These are phyloP conservation scores for Malbranchea zuffiana DNA, from an alignment of 2,329 filamentous ascomycete genomes.

Conservation along the genomic window DNA sequence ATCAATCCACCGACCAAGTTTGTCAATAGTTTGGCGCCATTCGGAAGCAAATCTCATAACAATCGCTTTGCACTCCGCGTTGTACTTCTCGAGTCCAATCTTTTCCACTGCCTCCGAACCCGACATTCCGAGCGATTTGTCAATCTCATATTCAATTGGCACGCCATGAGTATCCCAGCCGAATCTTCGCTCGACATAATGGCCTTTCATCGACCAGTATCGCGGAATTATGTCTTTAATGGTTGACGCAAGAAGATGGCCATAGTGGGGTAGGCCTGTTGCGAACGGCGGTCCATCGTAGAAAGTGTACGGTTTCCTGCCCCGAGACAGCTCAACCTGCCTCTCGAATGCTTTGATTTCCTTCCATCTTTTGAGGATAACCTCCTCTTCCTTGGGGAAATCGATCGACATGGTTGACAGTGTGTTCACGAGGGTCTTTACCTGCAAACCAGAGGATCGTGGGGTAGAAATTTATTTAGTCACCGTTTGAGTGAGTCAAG, in stretches of 20 bases:
- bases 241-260: constrained; percentile 76
- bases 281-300: constrained; percentile 80
- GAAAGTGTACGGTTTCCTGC: constrained; percentile 79
- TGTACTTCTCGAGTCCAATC: constrained; percentile 80
- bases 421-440: not conserved
- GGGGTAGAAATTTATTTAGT: constrained; percentile 7
- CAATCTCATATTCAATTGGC: constrained; percentile 93
- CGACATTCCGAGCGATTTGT: constrained; percentile 86
- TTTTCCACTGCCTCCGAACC: constrained; percentile 78
- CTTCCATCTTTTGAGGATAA: constrained; percentile 72
- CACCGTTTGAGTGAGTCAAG: constrained; percentile 8
- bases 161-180: constrained; percentile 95
- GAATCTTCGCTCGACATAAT: constrained; percentile 81
- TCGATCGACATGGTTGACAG: constrained; percentile 63
- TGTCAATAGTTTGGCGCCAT: constrained; percentile 79
- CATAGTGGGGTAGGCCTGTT: constrained; percentile 59
- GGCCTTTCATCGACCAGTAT: constrained; percentile 96
- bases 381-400: constrained; percentile 86
- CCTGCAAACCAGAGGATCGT: not conserved
- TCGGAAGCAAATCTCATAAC: constrained; percentile 84
- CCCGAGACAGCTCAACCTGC: constrained; percentile 76
- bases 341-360: constrained; percentile 85
- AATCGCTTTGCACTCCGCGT: constrained; percentile 80
- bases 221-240: constrained; percentile 96
- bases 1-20: constrained; percentile 90